Evolutionary conservation across 2,329 filamentous ascomycete species (phyloP).

Genomic region (Apiospora malaysiana): DNA sequence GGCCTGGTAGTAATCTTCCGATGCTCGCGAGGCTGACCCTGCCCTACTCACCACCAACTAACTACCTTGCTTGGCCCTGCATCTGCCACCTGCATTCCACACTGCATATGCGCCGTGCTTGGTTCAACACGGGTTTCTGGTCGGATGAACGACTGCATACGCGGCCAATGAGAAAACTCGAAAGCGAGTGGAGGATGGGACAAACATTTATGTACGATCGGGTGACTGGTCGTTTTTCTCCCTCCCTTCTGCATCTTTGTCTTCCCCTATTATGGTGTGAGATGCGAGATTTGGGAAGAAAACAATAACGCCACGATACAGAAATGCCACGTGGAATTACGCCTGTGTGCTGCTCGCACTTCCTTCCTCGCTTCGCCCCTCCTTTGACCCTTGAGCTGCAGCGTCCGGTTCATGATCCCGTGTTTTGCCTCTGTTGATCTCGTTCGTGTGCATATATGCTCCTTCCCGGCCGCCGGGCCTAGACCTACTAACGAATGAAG

Average conservation of each 20-base stretch:
- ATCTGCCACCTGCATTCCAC: neutral
- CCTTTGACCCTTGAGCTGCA: neutral
- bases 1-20: constrained; percentile 6
- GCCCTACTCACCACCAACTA: neutral
- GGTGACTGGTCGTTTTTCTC: constrained; percentile 5
- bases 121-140: constrained; percentile 12
- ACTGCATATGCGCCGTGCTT: neutral
- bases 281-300: neutral
- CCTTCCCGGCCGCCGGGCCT: neutral
- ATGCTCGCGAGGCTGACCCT: neutral
- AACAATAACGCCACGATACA: neutral
- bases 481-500: neutral
- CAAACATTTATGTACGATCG: constrained; percentile 8
- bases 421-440: neutral
- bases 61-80: constrained; percentile 1
- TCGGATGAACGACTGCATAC: constrained; percentile 1
- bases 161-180: constrained; percentile 1
- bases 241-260: neutral
- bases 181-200: neutral
- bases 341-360: neutral
- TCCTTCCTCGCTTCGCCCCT: neutral
- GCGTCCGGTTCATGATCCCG: neutral
- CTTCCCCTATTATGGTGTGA: neutral
- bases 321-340: constrained; percentile 4
- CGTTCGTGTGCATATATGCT: neutral